These are phyloP conservation scores for Musa beccarii DNA, from an alignment of 176 grass and related monocot species.

Conservation along the genomic window DNA sequence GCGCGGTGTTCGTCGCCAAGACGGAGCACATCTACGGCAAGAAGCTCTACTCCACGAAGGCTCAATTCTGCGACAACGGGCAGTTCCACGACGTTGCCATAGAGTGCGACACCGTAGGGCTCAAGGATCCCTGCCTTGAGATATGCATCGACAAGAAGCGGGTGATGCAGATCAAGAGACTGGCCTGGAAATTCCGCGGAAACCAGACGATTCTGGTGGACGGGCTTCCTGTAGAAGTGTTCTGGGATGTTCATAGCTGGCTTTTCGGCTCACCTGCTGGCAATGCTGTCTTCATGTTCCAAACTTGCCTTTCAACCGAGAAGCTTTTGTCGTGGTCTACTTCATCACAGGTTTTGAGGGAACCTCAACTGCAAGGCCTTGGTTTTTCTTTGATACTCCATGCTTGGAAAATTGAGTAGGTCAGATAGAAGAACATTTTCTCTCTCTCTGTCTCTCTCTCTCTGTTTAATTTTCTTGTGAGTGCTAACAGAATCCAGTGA, in stretches of 20 bases:
- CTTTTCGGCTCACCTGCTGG: constrained; percentile 42
- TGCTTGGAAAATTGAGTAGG: constrained; percentile 67
- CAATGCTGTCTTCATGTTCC: constrained; percentile 76
- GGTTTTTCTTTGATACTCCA: constrained; percentile 56
- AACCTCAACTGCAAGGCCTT: constrained; percentile 44
- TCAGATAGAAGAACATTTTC: constrained; percentile 32
- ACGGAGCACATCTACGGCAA: constrained; percentile 68
- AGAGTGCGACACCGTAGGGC: constrained; percentile 38
- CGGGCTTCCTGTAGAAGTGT: constrained; percentile 63
- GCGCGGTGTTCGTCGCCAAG: constrained; percentile 45
- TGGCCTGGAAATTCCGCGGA: constrained; percentile 65
- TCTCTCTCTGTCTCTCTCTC: neutral
- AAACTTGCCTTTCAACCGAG: constrained; percentile 52
- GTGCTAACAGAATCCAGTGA: constrained; percentile 43
- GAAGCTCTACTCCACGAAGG: constrained; percentile 53
- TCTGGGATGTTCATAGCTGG: constrained; percentile 75
- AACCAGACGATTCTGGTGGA: constrained; percentile 76
- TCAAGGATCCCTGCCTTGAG: constrained; percentile 67
- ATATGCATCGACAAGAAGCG: constrained; percentile 60
- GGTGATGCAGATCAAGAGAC: constrained; percentile 53
- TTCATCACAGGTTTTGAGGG: constrained; percentile 42
- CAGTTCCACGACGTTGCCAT: constrained; percentile 50
- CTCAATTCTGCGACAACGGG: constrained; percentile 55
- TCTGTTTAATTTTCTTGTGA: constrained; percentile 23
- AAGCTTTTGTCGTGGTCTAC: constrained; percentile 55